These are phyloP conservation scores for Backusella psychrophila DNA, from an alignment of 192 early-diverging fungal genomes.

Conservation along the genomic window DNA sequence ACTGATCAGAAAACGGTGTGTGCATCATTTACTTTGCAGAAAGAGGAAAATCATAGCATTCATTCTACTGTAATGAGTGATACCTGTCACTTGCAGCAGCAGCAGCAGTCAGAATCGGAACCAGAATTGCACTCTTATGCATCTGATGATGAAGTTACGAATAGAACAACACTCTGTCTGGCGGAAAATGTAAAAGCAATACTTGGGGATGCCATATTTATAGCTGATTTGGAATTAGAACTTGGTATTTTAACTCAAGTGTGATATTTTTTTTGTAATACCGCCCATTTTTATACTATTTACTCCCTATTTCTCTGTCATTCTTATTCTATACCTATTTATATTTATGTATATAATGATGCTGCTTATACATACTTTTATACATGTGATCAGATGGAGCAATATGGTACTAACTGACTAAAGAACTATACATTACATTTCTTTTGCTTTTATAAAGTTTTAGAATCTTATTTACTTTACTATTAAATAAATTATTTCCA, in stretches of 20 bases:
- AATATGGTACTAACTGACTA: neutral
- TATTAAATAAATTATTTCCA: neutral
- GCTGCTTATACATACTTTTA: neutral
- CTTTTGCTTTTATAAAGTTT: neutral
- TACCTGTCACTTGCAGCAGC: neutral
- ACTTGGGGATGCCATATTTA: neutral
- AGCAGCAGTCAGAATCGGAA: neutral
- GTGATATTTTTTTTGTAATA: neutral
- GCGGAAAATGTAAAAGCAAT: neutral
- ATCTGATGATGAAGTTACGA: neutral
- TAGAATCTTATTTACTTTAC: neutral
- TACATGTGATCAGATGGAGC: neutral
- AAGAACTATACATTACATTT: neutral
- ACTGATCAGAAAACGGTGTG: neutral
- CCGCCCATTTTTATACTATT: neutral
- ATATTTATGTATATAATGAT: neutral
- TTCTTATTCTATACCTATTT: neutral
- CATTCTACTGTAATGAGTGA: neutral
- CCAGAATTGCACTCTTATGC: neutral
- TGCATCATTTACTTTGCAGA: neutral
- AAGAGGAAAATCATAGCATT: neutral
- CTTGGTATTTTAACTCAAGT: neutral
- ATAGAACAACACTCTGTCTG: neutral
- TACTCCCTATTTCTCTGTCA: neutral
- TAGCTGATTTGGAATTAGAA: slow-evolving; percentile 1